Percentiles rank a stretch among this genome's conserved stretches.
phyloP scores from a whole-genome alignment of 176 grass and related monocot genomes.

The Chloris gayana region DNA sequence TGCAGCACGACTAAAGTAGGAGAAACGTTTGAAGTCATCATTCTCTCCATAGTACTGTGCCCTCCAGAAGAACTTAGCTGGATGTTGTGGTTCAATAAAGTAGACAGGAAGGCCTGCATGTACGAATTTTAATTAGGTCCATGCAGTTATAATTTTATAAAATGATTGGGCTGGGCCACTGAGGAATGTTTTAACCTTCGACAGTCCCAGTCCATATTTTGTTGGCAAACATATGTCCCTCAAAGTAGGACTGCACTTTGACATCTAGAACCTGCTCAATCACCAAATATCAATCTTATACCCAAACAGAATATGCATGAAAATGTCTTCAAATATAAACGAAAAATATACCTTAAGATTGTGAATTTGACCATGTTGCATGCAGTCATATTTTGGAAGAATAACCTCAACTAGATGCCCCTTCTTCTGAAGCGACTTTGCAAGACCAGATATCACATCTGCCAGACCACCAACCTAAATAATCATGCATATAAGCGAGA shows the following conservation, averaged over 20 bases:
- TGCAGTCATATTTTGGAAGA: slow-evolving; percentile 98
- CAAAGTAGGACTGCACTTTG: slow-evolving; percentile 80
- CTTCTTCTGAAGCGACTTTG: slow-evolving; percentile 83
- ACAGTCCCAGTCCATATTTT: slow-evolving; percentile 98
- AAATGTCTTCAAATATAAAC: slow-evolving; percentile 24
- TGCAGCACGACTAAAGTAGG: slow-evolving; percentile 88
- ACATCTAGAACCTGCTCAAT: slow-evolving; percentile 74
- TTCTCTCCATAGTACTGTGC: slow-evolving; percentile 90
- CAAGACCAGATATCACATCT: slow-evolving; percentile 92
- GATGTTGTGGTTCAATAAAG: slow-evolving; percentile 96
- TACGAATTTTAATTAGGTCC: slow-evolving; percentile 41
- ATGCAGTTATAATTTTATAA: slow-evolving; percentile 22
- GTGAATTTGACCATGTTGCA: slow-evolving; percentile 65
- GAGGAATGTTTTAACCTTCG: slow-evolving; percentile 60
- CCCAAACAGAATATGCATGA: slow-evolving; percentile 15
- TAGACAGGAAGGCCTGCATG: slow-evolving; percentile 89
- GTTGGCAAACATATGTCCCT: slow-evolving; percentile 80
- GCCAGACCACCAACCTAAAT: slow-evolving; percentile 92
- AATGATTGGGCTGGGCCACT: neutral
- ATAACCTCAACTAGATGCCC: slow-evolving; percentile 90
- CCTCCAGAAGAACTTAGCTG: slow-evolving; percentile 81
- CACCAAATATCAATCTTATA: slow-evolving; percentile 25
- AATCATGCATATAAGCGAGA: slow-evolving; percentile 31
- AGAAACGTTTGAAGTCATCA: slow-evolving; percentile 94
- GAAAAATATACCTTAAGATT: slow-evolving; percentile 73